Percentiles rank a stretch among this genome's conserved stretches.
phyloP scores from a whole-genome alignment of 2,329 filamentous ascomycete species.

The Zasmidium citrigriseum region DNA sequence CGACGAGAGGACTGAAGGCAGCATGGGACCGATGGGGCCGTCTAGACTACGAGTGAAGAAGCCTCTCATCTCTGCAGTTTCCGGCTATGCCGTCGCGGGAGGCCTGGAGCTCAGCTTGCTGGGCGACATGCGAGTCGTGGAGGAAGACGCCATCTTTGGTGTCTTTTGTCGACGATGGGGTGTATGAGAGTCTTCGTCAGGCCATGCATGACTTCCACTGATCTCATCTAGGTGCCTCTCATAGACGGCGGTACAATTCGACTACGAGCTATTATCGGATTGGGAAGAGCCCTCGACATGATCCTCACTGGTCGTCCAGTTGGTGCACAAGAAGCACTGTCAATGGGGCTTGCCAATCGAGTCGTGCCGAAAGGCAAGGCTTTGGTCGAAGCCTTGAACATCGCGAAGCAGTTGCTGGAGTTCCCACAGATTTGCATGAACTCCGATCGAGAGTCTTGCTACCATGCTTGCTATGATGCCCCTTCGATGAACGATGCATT shows the following conservation, averaged over 20 bases:
- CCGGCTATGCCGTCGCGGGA: conserved; percentile 57
- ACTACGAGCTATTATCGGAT: conserved; percentile 52
- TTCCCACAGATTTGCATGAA: conserved; percentile 59
- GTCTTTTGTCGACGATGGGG: conserved; percentile 59
- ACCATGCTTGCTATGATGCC: conserved; percentile 54
- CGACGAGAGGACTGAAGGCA: conserved; percentile 39
- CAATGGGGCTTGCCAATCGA: conserved; percentile 56
- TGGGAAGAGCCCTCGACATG: conserved; percentile 58
- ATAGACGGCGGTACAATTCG: conserved; percentile 57
- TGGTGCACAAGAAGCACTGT: conserved; percentile 50
- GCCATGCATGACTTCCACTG: background rate
- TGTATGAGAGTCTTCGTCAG: conserved; percentile 29
- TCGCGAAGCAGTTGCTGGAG: conserved; percentile 49
- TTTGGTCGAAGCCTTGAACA: conserved; percentile 49
- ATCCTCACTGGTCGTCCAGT: conserved; percentile 57
- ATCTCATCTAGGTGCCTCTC: conserved; percentile 36
- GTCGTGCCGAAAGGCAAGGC: conserved; percentile 54
- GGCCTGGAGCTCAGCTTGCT: conserved; percentile 56
- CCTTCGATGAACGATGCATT: conserved; percentile 53
- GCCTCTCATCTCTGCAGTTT: conserved; percentile 54
- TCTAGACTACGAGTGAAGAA: conserved; percentile 53
- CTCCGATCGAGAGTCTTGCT: conserved; percentile 49
- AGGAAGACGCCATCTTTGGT: conserved; percentile 56
- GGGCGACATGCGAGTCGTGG: conserved; percentile 55
- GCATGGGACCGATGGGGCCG: conserved; percentile 54